Evolutionary conservation across 2,329 filamentous ascomycete genomes (phyloP).

Genomic region (Aspergillus brunneoviolaceus): DNA sequence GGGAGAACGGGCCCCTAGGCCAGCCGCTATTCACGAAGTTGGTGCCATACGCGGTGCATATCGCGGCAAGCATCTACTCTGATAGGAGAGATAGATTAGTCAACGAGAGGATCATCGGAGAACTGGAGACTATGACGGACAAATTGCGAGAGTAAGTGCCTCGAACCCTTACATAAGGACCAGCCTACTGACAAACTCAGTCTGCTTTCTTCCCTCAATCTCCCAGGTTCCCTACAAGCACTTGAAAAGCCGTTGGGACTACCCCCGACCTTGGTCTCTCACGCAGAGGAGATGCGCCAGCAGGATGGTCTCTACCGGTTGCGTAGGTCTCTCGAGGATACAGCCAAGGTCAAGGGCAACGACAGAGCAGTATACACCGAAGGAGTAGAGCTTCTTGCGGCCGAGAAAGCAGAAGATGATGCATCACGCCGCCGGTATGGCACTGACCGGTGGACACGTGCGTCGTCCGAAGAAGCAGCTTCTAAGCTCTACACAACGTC

Average conservation of each 20-base stretch:
- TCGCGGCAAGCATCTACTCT: slow-evolving; percentile 92
- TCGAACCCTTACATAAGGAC: background rate
- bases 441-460: slow-evolving; percentile 78
- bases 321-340: slow-evolving; percentile 79
- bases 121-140: slow-evolving; percentile 77
- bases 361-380: slow-evolving; percentile 80
- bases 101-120: slow-evolving; percentile 80
- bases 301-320: slow-evolving; percentile 79
- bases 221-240: slow-evolving; percentile 90
- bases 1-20: slow-evolving; percentile 77
- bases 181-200: slow-evolving; percentile 27
- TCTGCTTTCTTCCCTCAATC: slow-evolving; percentile 74
- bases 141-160: slow-evolving; percentile 66
- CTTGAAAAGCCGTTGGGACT: slow-evolving; percentile 91
- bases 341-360: slow-evolving; percentile 79
- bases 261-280: slow-evolving; percentile 79
- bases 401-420: slow-evolving; percentile 82
- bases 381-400: slow-evolving; percentile 71
- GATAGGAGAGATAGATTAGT: slow-evolving; percentile 88
- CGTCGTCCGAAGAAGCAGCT: slow-evolving; percentile 67
- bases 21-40: slow-evolving; percentile 84
- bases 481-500: slow-evolving; percentile 72
- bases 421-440: slow-evolving; percentile 74
- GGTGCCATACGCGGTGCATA: slow-evolving; percentile 92
- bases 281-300: slow-evolving; percentile 91